Conservation (phyloP, 176 grass and related monocot genomes). For the Guadua angustifolia region DNA sequence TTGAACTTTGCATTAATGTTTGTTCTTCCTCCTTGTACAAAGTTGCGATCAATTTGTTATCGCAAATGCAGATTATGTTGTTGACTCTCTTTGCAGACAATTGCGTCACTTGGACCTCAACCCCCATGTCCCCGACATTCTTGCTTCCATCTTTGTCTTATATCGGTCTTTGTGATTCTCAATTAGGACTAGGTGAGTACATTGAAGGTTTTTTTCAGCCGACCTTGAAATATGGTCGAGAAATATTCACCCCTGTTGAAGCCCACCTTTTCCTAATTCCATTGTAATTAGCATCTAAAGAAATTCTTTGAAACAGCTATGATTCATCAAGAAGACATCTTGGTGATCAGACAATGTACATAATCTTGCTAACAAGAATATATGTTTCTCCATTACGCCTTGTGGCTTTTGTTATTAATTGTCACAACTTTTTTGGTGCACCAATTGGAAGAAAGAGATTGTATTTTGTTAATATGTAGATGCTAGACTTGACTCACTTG, state of each 20-base stretch:
- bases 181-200: conserved; percentile 38
- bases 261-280: conserved; percentile 42
- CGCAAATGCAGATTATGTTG: conserved; percentile 88
- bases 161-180: conserved; percentile 65
- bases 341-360: conserved; percentile 46
- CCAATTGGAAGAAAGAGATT: conserved; percentile 1
- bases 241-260: conserved; percentile 45
- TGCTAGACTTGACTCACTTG: no score
- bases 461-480: no score
- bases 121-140: conserved; percentile 85
- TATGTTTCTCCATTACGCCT: conserved; percentile 10
- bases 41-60: conserved; percentile 82
- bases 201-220: conserved; percentile 15
- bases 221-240: conserved; percentile 30
- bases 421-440: not conserved
- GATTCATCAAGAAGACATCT: conserved; percentile 51
- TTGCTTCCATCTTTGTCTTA: conserved; percentile 89
- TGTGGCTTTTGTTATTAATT: not conserved
- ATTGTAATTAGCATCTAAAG: conserved; percentile 58
- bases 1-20: no score
- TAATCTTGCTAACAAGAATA: conserved; percentile 40
- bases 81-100: conserved; percentile 87
- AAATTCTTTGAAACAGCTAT: conserved; percentile 45
- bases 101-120: conserved; percentile 85
- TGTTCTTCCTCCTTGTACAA: conserved; percentile 62